Conservation (phyloP, 352 stramenopile species). For the Phytophthora ohioensis region DNA sequence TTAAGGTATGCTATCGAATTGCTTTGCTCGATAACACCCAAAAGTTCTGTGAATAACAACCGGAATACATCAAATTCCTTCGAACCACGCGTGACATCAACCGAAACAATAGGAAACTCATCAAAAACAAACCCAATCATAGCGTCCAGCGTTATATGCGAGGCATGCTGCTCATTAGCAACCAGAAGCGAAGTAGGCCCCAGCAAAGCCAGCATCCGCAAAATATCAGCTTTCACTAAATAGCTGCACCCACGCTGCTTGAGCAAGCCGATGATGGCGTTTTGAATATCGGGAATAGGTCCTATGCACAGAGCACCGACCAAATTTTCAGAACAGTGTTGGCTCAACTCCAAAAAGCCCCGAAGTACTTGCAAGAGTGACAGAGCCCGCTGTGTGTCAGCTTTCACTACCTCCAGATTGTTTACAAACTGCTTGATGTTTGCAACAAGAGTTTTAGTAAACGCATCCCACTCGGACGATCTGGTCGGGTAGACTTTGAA, state of each 20-base stretch:
- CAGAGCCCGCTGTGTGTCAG: conserved; percentile 47
- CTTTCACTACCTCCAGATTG: conserved; percentile 23
- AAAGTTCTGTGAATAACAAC: conserved; percentile 59
- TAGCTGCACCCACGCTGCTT: conserved; percentile 50
- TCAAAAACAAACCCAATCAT: conserved; percentile 67
- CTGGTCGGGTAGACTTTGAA: conserved; percentile 43
- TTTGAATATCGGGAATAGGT: conserved; percentile 53
- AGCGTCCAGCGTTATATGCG: conserved; percentile 39
- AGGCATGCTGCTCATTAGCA: conserved; percentile 4
- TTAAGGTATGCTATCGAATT: conserved; percentile 52
- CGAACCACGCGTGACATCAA: conserved; percentile 64
- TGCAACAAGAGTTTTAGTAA: conserved; percentile 53
- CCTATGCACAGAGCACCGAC: conserved; percentile 35
- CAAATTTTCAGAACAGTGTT: conserved; percentile 45
- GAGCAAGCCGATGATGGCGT: conserved; percentile 47
- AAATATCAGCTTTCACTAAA: conserved; percentile 66
- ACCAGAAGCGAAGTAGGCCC: conserved; percentile 28
- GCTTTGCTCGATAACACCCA: conserved; percentile 67
- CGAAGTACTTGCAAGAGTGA: conserved; percentile 55
- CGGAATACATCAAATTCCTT: conserved; percentile 76
- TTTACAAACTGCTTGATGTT: conserved; percentile 58
- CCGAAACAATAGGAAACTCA: conserved; percentile 82
- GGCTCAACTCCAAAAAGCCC: conserved; percentile 54
- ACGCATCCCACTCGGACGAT: conserved; percentile 56
- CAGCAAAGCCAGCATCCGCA: conserved; percentile 54